Evolutionary conservation across 164 flowering plant species (phyloP).

Genomic region (Houttuynia cordata): DNA sequence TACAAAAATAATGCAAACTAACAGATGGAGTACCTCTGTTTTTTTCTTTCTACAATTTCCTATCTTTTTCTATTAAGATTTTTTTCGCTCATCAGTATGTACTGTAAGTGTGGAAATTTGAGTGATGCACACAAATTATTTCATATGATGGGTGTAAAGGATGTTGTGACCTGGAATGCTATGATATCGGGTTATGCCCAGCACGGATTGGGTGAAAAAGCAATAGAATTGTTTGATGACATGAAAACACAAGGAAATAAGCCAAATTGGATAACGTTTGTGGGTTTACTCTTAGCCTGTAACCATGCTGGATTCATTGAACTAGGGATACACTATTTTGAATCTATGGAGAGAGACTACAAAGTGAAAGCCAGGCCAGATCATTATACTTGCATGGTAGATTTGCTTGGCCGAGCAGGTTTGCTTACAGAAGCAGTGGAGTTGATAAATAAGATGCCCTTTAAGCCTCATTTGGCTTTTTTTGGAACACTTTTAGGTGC

Average conservation of each 20-base stretch:
- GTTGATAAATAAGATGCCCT: conserved; percentile 18
- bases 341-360: conserved; percentile 15
- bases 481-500: conserved; percentile 27
- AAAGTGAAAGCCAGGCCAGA: conserved; percentile 16
- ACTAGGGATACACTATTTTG: conserved; percentile 14
- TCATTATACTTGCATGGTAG: conserved; percentile 25
- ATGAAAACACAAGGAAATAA: conserved; percentile 9
- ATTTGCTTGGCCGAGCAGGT: conserved; percentile 30
- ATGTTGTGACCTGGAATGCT: conserved; percentile 24
- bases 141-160: conserved; percentile 8
- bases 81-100: conserved; percentile 23
- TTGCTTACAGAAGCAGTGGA: conserved; percentile 14
- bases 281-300: conserved; percentile 21
- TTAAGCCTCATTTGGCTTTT: conserved; percentile 15
- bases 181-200: conserved; percentile 28
- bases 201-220: conserved; percentile 21
- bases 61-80: too few relatives aligned
- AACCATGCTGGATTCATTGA: conserved; percentile 26
- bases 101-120: conserved; percentile 23
- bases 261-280: conserved; percentile 24
- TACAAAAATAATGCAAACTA: too few relatives aligned
- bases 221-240: conserved; percentile 15
- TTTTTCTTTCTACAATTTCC: too few relatives aligned
- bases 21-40: neutral
- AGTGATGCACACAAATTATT: conserved; percentile 17